A percentile compares a stretch with the other conserved stretches of the same genome.
phyloP scores from a whole-genome alignment of 768 basidiomycete genomes.

The Cystofilobasidium macerans region DNA sequence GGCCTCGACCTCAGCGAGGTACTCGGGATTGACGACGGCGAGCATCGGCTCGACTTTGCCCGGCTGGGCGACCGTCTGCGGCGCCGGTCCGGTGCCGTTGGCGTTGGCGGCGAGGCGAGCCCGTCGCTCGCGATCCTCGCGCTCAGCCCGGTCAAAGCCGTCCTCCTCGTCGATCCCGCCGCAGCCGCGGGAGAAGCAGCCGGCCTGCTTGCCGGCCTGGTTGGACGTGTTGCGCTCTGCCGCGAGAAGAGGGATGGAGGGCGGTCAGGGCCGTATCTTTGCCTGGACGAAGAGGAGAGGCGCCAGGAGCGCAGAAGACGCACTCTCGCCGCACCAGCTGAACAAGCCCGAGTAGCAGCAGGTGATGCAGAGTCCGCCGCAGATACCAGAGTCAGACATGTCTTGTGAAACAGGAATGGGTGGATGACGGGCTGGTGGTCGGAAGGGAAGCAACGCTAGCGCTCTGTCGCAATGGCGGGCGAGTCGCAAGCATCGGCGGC shows the following conservation, averaged over 20 bases:
- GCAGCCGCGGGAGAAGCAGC: conserved; percentile 2
- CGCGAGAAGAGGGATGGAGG: neutral
- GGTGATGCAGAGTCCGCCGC: neutral
- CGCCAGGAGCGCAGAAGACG: neutral
- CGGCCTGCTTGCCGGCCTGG: neutral
- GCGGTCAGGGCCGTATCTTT: neutral
- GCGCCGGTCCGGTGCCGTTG: neutral
- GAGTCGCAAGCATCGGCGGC: too few relatives aligned
- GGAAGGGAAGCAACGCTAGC: too few relatives aligned
- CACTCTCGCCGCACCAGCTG: neutral
- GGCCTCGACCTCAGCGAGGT: neutral
- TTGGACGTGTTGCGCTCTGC: neutral
- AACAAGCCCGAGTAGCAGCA: neutral
- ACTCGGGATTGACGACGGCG: conserved; percentile 4
- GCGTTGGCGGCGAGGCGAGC: neutral
- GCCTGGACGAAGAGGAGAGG: neutral
- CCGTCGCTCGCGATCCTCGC: neutral
- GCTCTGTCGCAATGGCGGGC: too few relatives aligned
- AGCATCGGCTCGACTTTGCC: neutral
- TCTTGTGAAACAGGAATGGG: neutral
- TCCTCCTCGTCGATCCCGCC: conserved; percentile 1
- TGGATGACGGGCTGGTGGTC: neutral
- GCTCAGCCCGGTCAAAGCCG: neutral
- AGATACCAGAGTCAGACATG: neutral
- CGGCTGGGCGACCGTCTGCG: neutral